Percentiles rank a stretch among this genome's conserved stretches.
Evolutionary conservation across 2,329 filamentous ascomycete genomes (phyloP).

Genomic region (Apiospora rasikravindrae): DNA sequence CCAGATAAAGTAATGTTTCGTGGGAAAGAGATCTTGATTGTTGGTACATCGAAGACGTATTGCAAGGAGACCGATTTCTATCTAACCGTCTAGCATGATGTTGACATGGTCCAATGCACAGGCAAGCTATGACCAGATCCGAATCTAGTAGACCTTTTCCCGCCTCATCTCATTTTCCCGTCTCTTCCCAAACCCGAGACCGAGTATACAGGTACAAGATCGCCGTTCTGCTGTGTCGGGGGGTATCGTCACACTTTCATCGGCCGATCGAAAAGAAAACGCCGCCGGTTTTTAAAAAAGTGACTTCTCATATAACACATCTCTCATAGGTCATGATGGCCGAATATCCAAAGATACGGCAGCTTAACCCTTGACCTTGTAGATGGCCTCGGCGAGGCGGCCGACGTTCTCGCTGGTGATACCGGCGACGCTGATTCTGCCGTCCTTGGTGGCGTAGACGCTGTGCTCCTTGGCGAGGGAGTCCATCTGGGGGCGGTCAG

Average conservation of each 20-base stretch:
- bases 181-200: background rate
- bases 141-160: background rate
- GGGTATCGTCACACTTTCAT: background rate
- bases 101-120: background rate
- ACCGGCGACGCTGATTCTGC: conserved; percentile 83
- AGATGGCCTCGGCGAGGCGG: conserved; percentile 82
- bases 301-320: conserved; percentile 5
- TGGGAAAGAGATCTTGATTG: background rate
- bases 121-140: background rate
- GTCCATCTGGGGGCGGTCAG: conserved; percentile 90
- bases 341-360: background rate
- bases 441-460: conserved; percentile 95
- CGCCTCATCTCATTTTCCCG: background rate
- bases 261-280: background rate
- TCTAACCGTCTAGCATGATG: conserved; percentile 11
- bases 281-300: background rate
- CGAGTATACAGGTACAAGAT: conserved; percentile 6
- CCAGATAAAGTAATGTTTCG: background rate
- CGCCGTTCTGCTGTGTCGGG: background rate
- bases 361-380: conserved; percentile 74
- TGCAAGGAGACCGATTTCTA: conserved; percentile 13
- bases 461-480: conserved; percentile 91
- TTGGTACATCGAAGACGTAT: conserved; percentile 9
- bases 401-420: conserved; percentile 82
- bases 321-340: background rate